Percentiles rank a stretch among this genome's conserved stretches.
phyloP scores from a whole-genome alignment of 2,329 filamentous ascomycete species.

The Verticillium albo-atrum region DNA sequence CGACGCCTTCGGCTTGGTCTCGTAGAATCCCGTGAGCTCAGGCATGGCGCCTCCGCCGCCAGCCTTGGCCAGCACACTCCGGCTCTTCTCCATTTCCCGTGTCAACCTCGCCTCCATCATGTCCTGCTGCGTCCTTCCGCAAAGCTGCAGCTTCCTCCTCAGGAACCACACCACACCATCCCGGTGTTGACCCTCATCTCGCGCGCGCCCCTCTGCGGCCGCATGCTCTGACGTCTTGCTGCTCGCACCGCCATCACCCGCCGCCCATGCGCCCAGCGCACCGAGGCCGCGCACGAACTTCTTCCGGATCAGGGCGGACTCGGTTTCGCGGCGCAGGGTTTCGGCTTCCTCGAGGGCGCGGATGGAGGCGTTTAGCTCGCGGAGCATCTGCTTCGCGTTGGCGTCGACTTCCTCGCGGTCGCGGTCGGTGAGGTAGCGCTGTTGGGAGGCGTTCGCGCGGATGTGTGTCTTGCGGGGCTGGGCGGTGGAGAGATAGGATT shows the following conservation, averaged over 20 bases:
- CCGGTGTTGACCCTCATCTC: conserved; percentile 64
- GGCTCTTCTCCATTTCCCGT: conserved; percentile 83
- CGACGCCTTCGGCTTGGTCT: conserved; percentile 12
- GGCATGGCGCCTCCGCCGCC: conserved; percentile 27
- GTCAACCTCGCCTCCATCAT: conserved; percentile 92
- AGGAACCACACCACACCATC: conserved; percentile 84
- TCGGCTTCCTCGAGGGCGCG: conserved; percentile 77
- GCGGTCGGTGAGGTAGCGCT: conserved; percentile 65
- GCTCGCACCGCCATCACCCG: conserved; percentile 55
- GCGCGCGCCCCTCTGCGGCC: conserved; percentile 65
- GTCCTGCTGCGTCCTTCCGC: conserved; percentile 71
- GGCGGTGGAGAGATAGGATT: conserved; percentile 84
- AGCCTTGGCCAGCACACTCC: conserved; percentile 75
- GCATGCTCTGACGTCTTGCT: conserved; percentile 61
- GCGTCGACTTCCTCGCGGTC: conserved; percentile 85
- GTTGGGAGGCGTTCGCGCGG: conserved; percentile 33
- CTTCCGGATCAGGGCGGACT: conserved; percentile 64
- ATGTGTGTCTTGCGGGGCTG: conserved; percentile 55
- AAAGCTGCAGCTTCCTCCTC: conserved; percentile 68
- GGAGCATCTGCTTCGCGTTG: conserved; percentile 78
- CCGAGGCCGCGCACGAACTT: conserved; percentile 65
- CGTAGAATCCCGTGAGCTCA: conserved; percentile 15
- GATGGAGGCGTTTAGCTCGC: conserved; percentile 80
- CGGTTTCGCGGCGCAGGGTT: conserved; percentile 72
- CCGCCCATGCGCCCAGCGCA: conserved; percentile 58